Base-by-base conservation (phyloP, 192 early-diverging fungal species). In the Kickxella alabastrina region DNA sequence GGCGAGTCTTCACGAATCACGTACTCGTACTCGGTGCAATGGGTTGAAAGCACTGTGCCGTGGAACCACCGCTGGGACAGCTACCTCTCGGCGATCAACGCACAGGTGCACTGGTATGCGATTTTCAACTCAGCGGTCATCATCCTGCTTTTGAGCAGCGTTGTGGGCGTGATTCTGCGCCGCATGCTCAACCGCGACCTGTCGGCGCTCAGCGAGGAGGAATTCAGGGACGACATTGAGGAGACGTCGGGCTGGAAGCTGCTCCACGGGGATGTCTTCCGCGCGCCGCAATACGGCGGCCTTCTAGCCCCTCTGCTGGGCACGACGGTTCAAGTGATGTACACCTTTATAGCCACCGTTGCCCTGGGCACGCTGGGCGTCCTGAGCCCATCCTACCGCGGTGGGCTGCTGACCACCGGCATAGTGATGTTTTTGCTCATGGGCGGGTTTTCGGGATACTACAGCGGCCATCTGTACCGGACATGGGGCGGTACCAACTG, bases 161-260 rank as follows among this genome's bases (percentile, higher is more conserved):
- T 90, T 28, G 76, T 86, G 4, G 78, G 79, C 17, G 56, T 88
- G 17, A 85, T 90, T 49, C 55, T 90, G 40, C 52, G 87, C 63
- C 80, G 82, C 46, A 84, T 86, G 23, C 60, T 83, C 6, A 79
- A 76, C 52, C 82, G 80, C 43, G 88, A 90, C 38, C 51, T 81
- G 17, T 36, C 68, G 3, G 68, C 68, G 24, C 72, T 77, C 41
- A 79, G 75, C 28, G 68, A 72, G 7, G 65, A 71, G 26, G 75
- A 78, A 15, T 40, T 55, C 19, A 56, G 76, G 53, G 85, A 84
- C 9, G 86, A 85, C 6, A 79, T 83, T 23, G 85, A 87, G 35
- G 85, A 90, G 19, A 78, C 78, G 10, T 76, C 70, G 9, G 85
- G 88, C 4, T 90, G 88, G 88, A 86, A 86, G 51, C 68, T 90